Percentiles rank a stretch among this genome's conserved stretches.
Evolutionary conservation across 2,329 filamentous ascomycete species (phyloP).

Genomic region (Stachybotrys echinatus): DNA sequence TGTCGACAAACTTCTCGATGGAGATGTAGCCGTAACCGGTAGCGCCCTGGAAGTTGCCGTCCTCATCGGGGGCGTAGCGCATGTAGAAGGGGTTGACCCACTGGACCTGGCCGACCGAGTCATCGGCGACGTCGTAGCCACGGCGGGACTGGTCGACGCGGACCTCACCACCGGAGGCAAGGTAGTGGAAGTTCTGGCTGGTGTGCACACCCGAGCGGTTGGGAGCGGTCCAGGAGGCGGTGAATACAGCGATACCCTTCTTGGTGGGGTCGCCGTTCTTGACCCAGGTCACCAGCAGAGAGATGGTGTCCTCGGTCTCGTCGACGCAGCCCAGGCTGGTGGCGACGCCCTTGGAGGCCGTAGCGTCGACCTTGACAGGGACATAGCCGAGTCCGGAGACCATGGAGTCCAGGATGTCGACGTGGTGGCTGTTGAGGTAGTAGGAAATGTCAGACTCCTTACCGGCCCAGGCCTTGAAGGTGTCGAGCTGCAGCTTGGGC

Average conservation of each 20-base stretch:
- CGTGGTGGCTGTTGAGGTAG: slow-evolving; percentile 92
- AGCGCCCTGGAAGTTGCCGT: slow-evolving; percentile 90
- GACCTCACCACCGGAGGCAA: slow-evolving; percentile 78
- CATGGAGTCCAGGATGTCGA: slow-evolving; percentile 92
- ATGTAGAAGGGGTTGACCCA: slow-evolving; percentile 97
- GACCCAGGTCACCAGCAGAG: slow-evolving; percentile 82
- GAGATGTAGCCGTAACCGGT: slow-evolving; percentile 90
- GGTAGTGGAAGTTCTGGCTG: slow-evolving; percentile 96
- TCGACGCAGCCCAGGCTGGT: slow-evolving; percentile 71
- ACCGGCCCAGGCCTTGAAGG: slow-evolving; percentile 92
- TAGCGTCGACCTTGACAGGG: slow-evolving; percentile 74
- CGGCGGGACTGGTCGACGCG: slow-evolving; percentile 89
- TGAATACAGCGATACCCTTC: slow-evolving; percentile 83
- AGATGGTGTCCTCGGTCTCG: slow-evolving; percentile 89
- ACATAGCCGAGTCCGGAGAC: slow-evolving; percentile 66
- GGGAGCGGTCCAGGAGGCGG: slow-evolving; percentile 90
- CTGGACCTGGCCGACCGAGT: slow-evolving; percentile 61
- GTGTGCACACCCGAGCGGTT: slow-evolving; percentile 92
- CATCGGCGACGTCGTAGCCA: slow-evolving; percentile 91
- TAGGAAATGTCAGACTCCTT: slow-evolving; percentile 91
- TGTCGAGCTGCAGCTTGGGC: slow-evolving; percentile 85
- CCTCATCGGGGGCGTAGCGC: slow-evolving; percentile 89
- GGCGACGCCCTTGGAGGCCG: slow-evolving; percentile 73
- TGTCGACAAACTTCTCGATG: slow-evolving; percentile 94
- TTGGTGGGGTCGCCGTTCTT: slow-evolving; percentile 64